Evolutionary conservation across 2,329 filamentous ascomycete genomes (phyloP).

Genomic region (Myotisia sp.): DNA sequence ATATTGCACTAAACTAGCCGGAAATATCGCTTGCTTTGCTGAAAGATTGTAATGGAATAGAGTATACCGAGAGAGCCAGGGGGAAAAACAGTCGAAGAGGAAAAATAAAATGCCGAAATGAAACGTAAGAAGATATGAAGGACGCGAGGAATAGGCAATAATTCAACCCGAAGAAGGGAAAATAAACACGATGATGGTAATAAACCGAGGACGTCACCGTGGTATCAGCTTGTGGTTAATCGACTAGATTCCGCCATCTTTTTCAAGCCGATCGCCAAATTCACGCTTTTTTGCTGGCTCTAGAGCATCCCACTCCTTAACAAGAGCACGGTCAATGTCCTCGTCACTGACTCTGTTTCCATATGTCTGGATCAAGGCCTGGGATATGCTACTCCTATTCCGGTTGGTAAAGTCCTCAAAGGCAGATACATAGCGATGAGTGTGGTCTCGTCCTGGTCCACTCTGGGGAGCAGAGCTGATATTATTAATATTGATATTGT

Average conservation of each 20-base stretch:
- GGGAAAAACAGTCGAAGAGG: too few species aligned
- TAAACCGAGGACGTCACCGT: too few species aligned
- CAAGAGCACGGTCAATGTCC: constrained; percentile 11
- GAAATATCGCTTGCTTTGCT: too few species aligned
- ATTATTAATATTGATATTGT: constrained; percentile 1
- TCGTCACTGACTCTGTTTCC: constrained; percentile 10
- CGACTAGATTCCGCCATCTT: constrained; percentile 1
- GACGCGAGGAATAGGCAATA: too few species aligned
- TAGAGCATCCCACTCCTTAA: constrained; percentile 11
- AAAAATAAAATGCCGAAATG: too few species aligned
- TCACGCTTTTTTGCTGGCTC: constrained; percentile 21
- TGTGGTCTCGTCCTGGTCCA: constrained; percentile 4
- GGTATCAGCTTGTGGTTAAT: too few species aligned
- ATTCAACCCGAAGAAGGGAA: too few species aligned
- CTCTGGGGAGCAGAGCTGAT: constrained; percentile 4
- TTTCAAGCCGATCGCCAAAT: constrained; percentile 11
- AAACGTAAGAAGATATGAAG: too few species aligned
- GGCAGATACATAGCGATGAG: constrained; percentile 12
- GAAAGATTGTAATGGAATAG: too few species aligned
- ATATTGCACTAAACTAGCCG: too few species aligned
- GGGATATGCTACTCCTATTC: constrained; percentile 10
- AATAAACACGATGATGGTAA: too few species aligned
- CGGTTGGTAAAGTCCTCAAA: constrained; percentile 14
- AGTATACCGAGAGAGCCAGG: too few species aligned
- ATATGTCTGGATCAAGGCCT: constrained; percentile 9